Conservation (phyloP, 192 early-diverging fungal genomes). For the Entomortierella chlamydospora region DNA sequence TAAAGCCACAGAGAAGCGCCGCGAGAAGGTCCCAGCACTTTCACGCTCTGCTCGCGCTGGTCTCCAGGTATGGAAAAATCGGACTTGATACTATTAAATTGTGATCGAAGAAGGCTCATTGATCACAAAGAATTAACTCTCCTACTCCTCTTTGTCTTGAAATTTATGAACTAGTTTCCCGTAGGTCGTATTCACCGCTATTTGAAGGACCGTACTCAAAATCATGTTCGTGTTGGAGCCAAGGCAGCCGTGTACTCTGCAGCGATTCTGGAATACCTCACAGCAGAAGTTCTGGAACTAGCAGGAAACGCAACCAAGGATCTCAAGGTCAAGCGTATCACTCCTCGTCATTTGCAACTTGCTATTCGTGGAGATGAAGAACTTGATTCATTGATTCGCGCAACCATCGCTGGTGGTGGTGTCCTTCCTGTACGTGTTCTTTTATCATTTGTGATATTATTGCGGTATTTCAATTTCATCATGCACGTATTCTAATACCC, state of each 20-base stretch:
- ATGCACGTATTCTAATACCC: background rate
- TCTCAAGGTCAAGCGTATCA: constrained; percentile 91
- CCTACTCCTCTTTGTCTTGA: background rate
- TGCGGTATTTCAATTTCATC: background rate
- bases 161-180: constrained; percentile 75
- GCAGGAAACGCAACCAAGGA: constrained; percentile 94
- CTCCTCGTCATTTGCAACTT: constrained; percentile 89
- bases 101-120: background rate
- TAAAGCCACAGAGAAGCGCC: constrained; percentile 50
- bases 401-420: constrained; percentile 92
- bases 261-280: constrained; percentile 93
- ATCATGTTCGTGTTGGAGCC: constrained; percentile 87
- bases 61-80: constrained; percentile 60
- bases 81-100: background rate
- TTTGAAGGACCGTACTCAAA: constrained; percentile 83
- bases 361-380: constrained; percentile 95
- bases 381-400: constrained; percentile 87
- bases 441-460: background rate
- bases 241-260: constrained; percentile 93
- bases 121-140: background rate
- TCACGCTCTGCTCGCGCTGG: constrained; percentile 72
- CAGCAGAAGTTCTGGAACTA: constrained; percentile 93
- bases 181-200: constrained; percentile 96
- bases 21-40: constrained; percentile 63
- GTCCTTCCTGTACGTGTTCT: constrained; percentile 69